These are phyloP conservation scores for Ramularia endophylla DNA, from an alignment of 2,329 filamentous ascomycete species.

Conservation along the genomic window DNA sequence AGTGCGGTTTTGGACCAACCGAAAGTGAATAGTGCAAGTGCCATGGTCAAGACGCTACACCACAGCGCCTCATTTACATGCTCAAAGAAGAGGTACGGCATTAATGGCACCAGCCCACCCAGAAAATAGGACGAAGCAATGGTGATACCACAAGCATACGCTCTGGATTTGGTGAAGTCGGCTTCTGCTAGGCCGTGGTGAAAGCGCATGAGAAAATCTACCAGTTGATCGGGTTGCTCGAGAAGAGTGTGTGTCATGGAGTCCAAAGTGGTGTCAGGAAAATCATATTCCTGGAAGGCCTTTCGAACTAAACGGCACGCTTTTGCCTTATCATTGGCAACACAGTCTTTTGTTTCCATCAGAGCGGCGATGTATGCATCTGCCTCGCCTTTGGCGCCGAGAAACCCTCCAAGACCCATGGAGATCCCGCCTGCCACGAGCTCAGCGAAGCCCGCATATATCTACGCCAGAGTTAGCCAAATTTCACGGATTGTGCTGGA, in stretches of 20 bases:
- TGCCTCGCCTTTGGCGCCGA: slow-evolving; percentile 47
- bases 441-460: slow-evolving; percentile 37
- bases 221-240: slow-evolving; percentile 29
- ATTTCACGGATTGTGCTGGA: too few species aligned
- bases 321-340: slow-evolving; percentile 33
- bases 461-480: slow-evolving; percentile 1
- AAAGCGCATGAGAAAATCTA: slow-evolving; percentile 45
- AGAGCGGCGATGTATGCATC: slow-evolving; percentile 44
- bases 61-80: slow-evolving; percentile 46
- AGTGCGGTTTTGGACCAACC: slow-evolving; percentile 60
- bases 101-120: slow-evolving; percentile 63
- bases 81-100: slow-evolving; percentile 59
- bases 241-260: slow-evolving; percentile 15
- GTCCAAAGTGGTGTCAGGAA: slow-evolving; percentile 30
- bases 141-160: slow-evolving; percentile 53
- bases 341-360: slow-evolving; percentile 37
- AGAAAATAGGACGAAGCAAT: slow-evolving; percentile 65
- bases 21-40: slow-evolving; percentile 55
- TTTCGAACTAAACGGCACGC: slow-evolving; percentile 36
- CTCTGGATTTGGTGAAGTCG: slow-evolving; percentile 36
- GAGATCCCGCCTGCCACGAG: slow-evolving; percentile 37
- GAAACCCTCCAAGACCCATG: slow-evolving; percentile 39
- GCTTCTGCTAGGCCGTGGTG: slow-evolving; percentile 42
- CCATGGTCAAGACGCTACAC: slow-evolving; percentile 56
- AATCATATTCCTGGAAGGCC: slow-evolving; percentile 37